These are phyloP conservation scores for Stephania cephalantha DNA, from an alignment of 164 flowering plant species.

Conservation along the genomic window DNA sequence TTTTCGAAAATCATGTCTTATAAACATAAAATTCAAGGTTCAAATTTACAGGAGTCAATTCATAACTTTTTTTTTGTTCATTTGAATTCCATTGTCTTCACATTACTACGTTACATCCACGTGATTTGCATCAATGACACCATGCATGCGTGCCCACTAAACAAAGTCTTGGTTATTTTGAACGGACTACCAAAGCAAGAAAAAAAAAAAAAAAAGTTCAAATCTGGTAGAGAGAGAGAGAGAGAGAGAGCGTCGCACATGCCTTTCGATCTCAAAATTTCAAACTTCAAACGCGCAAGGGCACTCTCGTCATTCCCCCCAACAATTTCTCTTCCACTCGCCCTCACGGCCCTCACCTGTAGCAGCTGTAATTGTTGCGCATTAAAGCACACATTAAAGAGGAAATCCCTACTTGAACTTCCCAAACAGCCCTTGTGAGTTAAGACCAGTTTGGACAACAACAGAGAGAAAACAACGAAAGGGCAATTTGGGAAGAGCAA, in stretches of 20 bases:
- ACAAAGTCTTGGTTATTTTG: background rate
- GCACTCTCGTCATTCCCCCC: background rate
- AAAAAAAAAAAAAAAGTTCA: background rate
- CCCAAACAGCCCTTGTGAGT: background rate
- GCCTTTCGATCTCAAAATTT: background rate
- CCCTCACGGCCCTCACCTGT: background rate
- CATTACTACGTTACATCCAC: background rate
- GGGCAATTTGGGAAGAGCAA: background rate
- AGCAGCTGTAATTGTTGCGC: background rate
- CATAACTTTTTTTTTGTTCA: too few species aligned
- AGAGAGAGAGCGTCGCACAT: background rate
- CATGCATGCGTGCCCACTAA: background rate
- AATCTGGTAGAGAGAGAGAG: too few species aligned
- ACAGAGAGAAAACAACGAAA: background rate
- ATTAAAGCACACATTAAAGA: background rate
- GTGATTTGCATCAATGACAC: background rate
- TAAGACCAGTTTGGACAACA: background rate
- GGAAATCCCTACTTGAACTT: background rate
- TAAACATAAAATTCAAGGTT: too few species aligned
- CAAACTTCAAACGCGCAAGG: background rate
- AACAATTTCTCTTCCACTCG: background rate
- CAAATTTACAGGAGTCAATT: too few species aligned
- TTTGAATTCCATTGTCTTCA: background rate
- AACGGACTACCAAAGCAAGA: background rate
- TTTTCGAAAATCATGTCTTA: too few species aligned